Evolutionary conservation across 2,329 filamentous ascomycete species (phyloP).

Genomic region (Phyllosticta ampelicida): DNA sequence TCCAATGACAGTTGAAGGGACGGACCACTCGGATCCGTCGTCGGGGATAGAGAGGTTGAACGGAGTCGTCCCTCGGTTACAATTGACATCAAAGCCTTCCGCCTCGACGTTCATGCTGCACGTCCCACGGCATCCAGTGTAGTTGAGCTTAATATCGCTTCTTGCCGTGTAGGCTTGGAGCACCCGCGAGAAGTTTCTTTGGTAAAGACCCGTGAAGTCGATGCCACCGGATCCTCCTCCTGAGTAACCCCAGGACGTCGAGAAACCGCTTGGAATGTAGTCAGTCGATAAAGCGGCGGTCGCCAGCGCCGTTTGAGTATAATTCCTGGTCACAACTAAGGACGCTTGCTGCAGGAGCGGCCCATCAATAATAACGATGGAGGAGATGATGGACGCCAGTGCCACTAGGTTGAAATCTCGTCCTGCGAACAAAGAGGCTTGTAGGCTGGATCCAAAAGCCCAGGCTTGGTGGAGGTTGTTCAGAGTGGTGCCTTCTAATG

Average conservation of each 20-base stretch:
- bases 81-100: background rate
- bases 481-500: background rate
- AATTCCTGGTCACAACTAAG: background rate
- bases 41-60: background rate
- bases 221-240: background rate
- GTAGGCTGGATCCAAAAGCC: background rate
- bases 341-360: background rate
- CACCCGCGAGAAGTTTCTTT: background rate
- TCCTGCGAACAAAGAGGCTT: background rate
- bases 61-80: background rate
- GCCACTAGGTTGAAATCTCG: background rate
- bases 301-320: background rate
- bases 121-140: background rate
- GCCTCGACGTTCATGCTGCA: background rate
- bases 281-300: background rate
- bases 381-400: background rate
- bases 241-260: background rate
- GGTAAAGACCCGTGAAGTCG: background rate
- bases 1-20: background rate
- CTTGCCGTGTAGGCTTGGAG: background rate
- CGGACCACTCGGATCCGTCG: background rate
- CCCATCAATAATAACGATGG: background rate
- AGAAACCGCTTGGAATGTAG: background rate
- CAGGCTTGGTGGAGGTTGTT: background rate
- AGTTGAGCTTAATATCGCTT: background rate